phyloP scores from a whole-genome alignment of 345 rosid species.

The Cardamine resedifolia region DNA sequence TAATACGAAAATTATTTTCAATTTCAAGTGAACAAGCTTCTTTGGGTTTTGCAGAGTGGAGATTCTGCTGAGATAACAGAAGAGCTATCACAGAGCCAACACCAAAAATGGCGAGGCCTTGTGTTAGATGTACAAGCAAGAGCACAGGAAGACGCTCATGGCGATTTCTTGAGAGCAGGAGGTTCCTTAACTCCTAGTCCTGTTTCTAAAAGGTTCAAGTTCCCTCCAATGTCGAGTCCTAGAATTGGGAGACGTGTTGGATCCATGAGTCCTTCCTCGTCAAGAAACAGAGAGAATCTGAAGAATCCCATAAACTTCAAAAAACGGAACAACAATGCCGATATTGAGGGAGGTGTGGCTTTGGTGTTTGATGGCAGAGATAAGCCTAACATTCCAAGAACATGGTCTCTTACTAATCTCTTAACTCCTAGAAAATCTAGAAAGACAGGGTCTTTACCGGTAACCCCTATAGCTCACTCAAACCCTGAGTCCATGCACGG shows the following conservation, averaged over 20 bases:
- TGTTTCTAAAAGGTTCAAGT: slow-evolving; percentile 59
- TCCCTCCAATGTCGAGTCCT: slow-evolving; percentile 79
- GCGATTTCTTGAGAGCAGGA: slow-evolving; percentile 43
- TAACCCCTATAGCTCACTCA: slow-evolving; percentile 64
- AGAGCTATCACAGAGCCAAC: slow-evolving; percentile 43
- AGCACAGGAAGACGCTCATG: slow-evolving; percentile 40
- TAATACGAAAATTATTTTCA: slow-evolving; percentile 25
- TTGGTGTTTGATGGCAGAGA: slow-evolving; percentile 53
- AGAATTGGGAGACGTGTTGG: slow-evolving; percentile 39
- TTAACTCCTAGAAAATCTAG: slow-evolving; percentile 51
- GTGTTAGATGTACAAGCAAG: slow-evolving; percentile 51
- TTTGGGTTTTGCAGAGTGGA: slow-evolving; percentile 41
- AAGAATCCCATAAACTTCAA: slow-evolving; percentile 65
- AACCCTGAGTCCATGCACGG: slow-evolving; percentile 86
- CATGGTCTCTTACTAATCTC: slow-evolving; percentile 61
- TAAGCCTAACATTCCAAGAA: slow-evolving; percentile 49
- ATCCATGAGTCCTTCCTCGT: slow-evolving; percentile 54
- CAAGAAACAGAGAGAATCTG: slow-evolving; percentile 45
- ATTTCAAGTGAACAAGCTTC: background rate
- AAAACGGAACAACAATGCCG: slow-evolving; percentile 41
- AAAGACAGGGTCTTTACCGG: slow-evolving; percentile 65
- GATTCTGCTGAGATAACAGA: slow-evolving; percentile 62
- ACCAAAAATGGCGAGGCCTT: slow-evolving; percentile 33
- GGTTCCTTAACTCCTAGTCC: slow-evolving; percentile 51
- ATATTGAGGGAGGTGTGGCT: slow-evolving; percentile 75